Conservation (phyloP, 2,329 filamentous ascomycete genomes). For the Penicillium digitatum region DNA sequence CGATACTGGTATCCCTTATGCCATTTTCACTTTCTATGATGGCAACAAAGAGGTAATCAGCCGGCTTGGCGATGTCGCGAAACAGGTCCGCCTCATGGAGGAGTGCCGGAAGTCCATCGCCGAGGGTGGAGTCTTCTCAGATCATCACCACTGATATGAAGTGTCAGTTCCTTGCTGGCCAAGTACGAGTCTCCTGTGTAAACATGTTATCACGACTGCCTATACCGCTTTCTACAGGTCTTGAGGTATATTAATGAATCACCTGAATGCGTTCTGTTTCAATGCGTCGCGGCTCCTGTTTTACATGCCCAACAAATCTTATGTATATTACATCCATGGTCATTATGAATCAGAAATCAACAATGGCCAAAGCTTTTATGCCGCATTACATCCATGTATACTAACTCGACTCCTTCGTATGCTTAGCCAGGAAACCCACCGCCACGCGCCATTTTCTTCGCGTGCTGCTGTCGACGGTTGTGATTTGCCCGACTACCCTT, state of each 20-base stretch:
- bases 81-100: conserved; percentile 70
- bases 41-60: conserved; percentile 79
- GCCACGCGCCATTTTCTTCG: conserved; percentile 59
- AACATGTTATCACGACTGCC: conserved; percentile 5
- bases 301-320: neutral
- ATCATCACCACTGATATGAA: conserved; percentile 28
- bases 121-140: conserved; percentile 30
- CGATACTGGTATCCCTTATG: conserved; percentile 79
- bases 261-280: conserved; percentile 3
- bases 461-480: conserved; percentile 69
- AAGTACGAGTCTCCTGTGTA: conserved; percentile 5
- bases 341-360: neutral
- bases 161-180: conserved; percentile 4
- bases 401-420: neutral
- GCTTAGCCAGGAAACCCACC: conserved; percentile 40
- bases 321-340: conserved; percentile 3
- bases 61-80: conserved; percentile 70
- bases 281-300: neutral
- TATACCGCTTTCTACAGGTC: neutral
- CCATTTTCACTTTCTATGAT: conserved; percentile 77
- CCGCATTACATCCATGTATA: neutral
- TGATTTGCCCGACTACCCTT: conserved; percentile 83
- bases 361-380: neutral
- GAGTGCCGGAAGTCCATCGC: conserved; percentile 61
- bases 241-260: conserved; percentile 11